These are phyloP conservation scores for Blastobotrys apis DNA, from an alignment of 1,139 yeast genomes.

Conservation along the genomic window DNA sequence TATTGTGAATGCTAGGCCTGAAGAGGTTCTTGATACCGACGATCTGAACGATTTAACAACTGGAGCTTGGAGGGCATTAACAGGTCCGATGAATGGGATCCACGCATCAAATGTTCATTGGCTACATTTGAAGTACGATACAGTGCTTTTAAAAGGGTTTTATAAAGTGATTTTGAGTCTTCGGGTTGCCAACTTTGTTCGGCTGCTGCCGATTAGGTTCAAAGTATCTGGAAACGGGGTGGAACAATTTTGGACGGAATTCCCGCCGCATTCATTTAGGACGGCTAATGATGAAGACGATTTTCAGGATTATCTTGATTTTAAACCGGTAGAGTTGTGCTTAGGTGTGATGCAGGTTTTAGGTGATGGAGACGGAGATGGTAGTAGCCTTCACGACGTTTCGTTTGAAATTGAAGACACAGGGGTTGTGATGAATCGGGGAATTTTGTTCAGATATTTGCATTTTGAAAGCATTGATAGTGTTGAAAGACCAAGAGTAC, in stretches of 20 bases:
- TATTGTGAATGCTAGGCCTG: conserved; percentile 15
- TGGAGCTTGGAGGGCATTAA: conserved; percentile 23
- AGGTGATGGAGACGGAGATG: not conserved
- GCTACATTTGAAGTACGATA: conserved; percentile 25
- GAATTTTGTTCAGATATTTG: conserved; percentile 54
- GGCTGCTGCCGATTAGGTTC: conserved; percentile 24
- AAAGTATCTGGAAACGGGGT: conserved; percentile 12
- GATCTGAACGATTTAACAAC: conserved; percentile 11
- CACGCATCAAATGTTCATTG: conserved; percentile 28
- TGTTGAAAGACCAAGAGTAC: not conserved
- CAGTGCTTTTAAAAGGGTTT: conserved; percentile 24
- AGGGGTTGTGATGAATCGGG: conserved; percentile 52
- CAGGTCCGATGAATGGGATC: conserved; percentile 28
- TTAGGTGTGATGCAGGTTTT: conserved; percentile 47
- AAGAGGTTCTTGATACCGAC: conserved; percentile 14
- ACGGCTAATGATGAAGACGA: conserved; percentile 38
- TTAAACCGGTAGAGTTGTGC: conserved; percentile 49
- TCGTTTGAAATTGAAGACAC: conserved; percentile 56
- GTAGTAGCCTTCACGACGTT: conserved; percentile 36
- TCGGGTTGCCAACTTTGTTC: conserved; percentile 22
- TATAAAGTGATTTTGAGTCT: conserved; percentile 26
- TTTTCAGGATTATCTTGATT: conserved; percentile 44
- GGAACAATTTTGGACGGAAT: conserved; percentile 16
- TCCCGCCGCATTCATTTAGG: conserved; percentile 31
- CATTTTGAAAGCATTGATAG: conserved; percentile 43